Percentiles rank a stretch among this genome's conserved stretches.
phyloP scores from a whole-genome alignment of 2,329 filamentous ascomycete species.

The Ophiocordyceps camponoti-rufipedis region DNA sequence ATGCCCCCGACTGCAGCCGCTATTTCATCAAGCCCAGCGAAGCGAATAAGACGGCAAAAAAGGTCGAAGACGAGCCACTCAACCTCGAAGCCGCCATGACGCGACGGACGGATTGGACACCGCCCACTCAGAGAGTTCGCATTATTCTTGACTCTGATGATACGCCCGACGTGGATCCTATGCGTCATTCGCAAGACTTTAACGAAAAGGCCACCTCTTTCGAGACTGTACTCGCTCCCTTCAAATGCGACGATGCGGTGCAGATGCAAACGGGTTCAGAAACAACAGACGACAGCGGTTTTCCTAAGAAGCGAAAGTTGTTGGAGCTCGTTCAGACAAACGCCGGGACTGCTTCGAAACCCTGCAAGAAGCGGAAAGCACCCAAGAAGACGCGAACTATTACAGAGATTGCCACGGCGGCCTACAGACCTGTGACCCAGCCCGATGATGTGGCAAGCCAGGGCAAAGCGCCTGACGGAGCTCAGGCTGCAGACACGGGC shows the following conservation, averaged over 20 bases:
- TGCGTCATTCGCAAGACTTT: constrained; percentile 1
- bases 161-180: constrained; percentile 9
- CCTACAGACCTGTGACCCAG: constrained; percentile 29
- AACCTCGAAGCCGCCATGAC: constrained; percentile 29
- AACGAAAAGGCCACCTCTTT: constrained; percentile 17
- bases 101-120: constrained; percentile 50
- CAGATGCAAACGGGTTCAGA: constrained; percentile 3
- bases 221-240: constrained; percentile 23
- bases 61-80: constrained; percentile 13
- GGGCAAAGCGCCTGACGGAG: neutral
- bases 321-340: constrained; percentile 28
- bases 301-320: constrained; percentile 36
- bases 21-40: neutral
- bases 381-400: constrained; percentile 58
- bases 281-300: constrained; percentile 8
- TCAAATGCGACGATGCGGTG: constrained; percentile 14
- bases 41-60: constrained; percentile 3
- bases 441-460: constrained; percentile 8
- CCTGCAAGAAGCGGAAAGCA: constrained; percentile 24
- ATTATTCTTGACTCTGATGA: constrained; percentile 12
- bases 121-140: constrained; percentile 26
- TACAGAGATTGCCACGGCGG: constrained; percentile 58
- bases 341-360: constrained; percentile 7
- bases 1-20: constrained; percentile 1
- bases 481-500: constrained; percentile 7